A percentile compares a stretch with the other conserved stretches of the same genome.
Evolutionary conservation across 225 moss, liverwort and hornwort species (phyloP).

Genomic region (Pseudoscleropodium purum): DNA sequence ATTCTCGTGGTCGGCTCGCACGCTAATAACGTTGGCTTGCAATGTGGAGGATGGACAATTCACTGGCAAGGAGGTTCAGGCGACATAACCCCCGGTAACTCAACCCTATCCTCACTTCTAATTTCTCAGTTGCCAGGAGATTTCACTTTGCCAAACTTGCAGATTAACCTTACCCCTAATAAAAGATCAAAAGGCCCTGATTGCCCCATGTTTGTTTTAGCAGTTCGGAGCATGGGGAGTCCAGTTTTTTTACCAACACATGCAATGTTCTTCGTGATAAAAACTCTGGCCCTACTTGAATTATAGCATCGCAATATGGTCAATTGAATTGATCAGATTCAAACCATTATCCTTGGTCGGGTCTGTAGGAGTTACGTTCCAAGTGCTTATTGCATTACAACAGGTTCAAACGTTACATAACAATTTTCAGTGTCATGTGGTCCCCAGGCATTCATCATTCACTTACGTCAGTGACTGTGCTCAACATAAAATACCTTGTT

Average conservation of each 20-base stretch:
- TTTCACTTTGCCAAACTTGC: neutral
- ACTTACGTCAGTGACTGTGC: neutral
- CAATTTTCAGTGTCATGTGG: neutral
- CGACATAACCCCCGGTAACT: slow-evolving; percentile 13
- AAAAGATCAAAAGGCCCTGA: neutral
- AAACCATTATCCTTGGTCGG: neutral
- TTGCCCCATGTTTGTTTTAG: neutral
- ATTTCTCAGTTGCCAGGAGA: neutral
- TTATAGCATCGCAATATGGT: neutral
- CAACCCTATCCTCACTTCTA: neutral
- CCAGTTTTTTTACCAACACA: neutral
- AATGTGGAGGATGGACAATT: slow-evolving; percentile 79
- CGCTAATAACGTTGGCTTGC: slow-evolving; percentile 58
- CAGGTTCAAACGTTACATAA: neutral
- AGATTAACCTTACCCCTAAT: neutral
- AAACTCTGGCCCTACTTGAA: neutral
- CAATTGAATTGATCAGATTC: neutral
- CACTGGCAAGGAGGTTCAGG: slow-evolving; percentile 56
- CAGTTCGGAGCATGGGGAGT: neutral
- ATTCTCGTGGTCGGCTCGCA: slow-evolving; percentile 59
- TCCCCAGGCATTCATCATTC: neutral
- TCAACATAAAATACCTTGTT: neutral
- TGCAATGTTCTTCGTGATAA: neutral
- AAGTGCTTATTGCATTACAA: neutral
- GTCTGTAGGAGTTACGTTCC: neutral